Evolutionary conservation across 768 basidiomycete genomes (phyloP).

Genomic region (Phallus indusiatus): DNA sequence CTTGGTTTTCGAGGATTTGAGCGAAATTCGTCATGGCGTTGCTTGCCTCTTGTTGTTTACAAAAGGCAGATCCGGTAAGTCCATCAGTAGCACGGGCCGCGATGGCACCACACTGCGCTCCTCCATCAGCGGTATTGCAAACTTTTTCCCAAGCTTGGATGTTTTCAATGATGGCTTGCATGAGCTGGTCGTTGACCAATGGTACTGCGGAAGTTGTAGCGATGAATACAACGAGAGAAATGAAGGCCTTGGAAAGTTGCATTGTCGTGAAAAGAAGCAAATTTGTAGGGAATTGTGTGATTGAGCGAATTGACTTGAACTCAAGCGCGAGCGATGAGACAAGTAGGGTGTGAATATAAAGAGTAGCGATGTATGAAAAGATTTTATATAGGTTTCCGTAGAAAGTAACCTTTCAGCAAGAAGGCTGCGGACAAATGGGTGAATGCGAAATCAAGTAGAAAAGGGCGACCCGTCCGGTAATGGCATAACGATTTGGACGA

Average conservation of each 20-base stretch:
- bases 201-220: conserved; percentile 22
- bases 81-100: conserved; percentile 47
- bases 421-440: no score
- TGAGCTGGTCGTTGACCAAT: conserved; percentile 37
- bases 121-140: conserved; percentile 46
- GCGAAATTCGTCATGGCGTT: conserved; percentile 41
- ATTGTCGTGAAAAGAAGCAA: background rate
- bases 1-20: conserved; percentile 32
- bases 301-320: background rate
- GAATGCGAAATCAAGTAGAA: no score
- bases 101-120: conserved; percentile 41
- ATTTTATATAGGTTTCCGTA: no score
- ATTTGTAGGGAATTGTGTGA: background rate
- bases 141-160: conserved; percentile 37
- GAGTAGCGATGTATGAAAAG: no score
- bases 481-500: no score
- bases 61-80: conserved; percentile 47
- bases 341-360: no score
- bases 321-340: background rate
- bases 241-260: background rate
- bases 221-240: conserved; percentile 25
- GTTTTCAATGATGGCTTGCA: conserved; percentile 32
- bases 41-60: conserved; percentile 47
- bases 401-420: no score
- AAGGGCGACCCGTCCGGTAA: no score